Evolutionary conservation across 495 filamentous ascomycete genomes (phyloP).

Genomic region (Cercophora samala): DNA sequence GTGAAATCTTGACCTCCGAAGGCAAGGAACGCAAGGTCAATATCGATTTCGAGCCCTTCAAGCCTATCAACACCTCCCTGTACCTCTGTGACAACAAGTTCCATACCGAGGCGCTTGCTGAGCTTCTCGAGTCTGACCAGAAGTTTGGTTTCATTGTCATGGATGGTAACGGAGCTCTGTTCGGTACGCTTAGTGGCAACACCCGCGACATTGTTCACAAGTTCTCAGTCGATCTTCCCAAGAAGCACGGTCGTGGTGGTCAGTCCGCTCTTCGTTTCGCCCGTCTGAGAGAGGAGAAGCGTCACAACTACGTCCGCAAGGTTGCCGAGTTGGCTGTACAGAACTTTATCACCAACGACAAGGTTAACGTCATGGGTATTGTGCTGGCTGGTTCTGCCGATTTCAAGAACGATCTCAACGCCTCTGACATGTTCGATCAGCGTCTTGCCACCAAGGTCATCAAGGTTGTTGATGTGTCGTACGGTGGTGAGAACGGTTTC

Average conservation of each 20-base stretch:
- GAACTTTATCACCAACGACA: conserved; percentile 96
- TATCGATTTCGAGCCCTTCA: conserved; percentile 99
- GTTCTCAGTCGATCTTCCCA: conserved; percentile 92
- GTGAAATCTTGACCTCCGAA: conserved; percentile 98
- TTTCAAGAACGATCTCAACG: conserved; percentile 98
- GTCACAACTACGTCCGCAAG: conserved; percentile 99
- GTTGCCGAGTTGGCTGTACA: conserved; percentile 96
- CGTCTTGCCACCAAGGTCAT: conserved; percentile 92
- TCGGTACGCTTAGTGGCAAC: conserved; percentile 94
- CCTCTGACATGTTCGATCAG: conserved; percentile 93
- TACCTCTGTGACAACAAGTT: conserved; percentile 99
- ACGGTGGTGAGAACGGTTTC: conserved; percentile 98
- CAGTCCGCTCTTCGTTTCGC: conserved; percentile 98
- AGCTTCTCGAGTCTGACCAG: conserved; percentile 95
- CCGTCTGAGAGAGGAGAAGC: conserved; percentile 98
- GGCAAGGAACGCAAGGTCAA: conserved; percentile 99
- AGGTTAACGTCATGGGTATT: conserved; percentile 92
- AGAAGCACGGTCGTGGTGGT: conserved; percentile 99
- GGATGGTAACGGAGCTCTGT: conserved; percentile 97
- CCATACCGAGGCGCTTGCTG: conserved; percentile 93
- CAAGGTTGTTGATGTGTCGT: conserved; percentile 97
- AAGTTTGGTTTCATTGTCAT: conserved; percentile 99
- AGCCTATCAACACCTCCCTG: conserved; percentile 98
- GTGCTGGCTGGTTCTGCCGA: conserved; percentile 96
- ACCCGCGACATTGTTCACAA: conserved; percentile 97